phyloP scores from a whole-genome alignment of 1,139 yeast species.

The Yamadazyma diospyri region DNA sequence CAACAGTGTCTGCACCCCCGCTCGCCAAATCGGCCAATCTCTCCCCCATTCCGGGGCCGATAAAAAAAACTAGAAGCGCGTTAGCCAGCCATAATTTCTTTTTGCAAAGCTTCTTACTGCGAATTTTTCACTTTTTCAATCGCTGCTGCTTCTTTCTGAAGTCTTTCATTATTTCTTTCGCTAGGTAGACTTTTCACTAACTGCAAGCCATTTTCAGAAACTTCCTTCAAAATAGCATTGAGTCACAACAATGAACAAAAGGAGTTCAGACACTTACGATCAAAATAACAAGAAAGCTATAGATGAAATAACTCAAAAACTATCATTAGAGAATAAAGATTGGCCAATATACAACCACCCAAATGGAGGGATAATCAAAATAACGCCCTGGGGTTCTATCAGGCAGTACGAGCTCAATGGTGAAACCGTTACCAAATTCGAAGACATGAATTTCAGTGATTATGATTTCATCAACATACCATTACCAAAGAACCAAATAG shows the following conservation, averaged over 20 bases:
- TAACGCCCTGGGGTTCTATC: conserved; percentile 58
- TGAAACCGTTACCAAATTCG: conserved; percentile 38
- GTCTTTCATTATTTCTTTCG: too few relatives aligned
- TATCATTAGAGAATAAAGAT: conserved; percentile 34
- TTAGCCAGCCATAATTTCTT: conserved; percentile 1
- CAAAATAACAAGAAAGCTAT: conserved; percentile 23
- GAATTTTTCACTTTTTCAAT: conserved; percentile 1
- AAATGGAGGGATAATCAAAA: conserved; percentile 60
- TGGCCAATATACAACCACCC: conserved; percentile 65
- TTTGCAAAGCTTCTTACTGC: not conserved
- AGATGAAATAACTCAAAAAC: conserved; percentile 20
- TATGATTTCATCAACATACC: conserved; percentile 17
- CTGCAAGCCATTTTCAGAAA: too few relatives aligned
- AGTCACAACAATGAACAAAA: conserved; percentile 18
- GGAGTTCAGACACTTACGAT: conserved; percentile 24
- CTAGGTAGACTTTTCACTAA: too few relatives aligned
- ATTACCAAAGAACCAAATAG: conserved; percentile 2
- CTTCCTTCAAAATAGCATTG: not conserved
- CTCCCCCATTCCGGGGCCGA: too few relatives aligned
- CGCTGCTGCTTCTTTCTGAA: too few relatives aligned
- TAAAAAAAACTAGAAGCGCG: conserved; percentile 1
- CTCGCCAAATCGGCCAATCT: too few relatives aligned
- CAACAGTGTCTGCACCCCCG: too few relatives aligned
- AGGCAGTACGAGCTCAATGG: conserved; percentile 36
- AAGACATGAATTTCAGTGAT: conserved; percentile 40